These are phyloP conservation scores for Retiboletus flavoniger DNA, from an alignment of 1,284 basidiomycete species.

Conservation along the genomic window DNA sequence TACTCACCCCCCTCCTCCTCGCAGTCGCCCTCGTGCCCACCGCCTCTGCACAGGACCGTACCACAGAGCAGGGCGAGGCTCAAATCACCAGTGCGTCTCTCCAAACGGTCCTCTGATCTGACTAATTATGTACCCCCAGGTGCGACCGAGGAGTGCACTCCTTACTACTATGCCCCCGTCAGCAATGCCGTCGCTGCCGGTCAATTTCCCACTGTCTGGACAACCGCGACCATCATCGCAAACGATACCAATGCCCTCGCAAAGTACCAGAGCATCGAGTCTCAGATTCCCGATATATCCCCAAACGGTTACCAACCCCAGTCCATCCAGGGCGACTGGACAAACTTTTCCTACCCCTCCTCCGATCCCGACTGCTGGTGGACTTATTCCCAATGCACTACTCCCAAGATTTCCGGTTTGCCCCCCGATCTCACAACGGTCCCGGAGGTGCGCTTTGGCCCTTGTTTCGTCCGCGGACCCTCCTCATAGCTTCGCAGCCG, in stretches of 20 bases:
- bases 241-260: slow-evolving; percentile 46
- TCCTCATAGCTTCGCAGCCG: slow-evolving; percentile 39
- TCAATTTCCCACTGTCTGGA: slow-evolving; percentile 48
- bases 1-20: slow-evolving; percentile 8
- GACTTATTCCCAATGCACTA: slow-evolving; percentile 59
- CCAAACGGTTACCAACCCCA: slow-evolving; percentile 37
- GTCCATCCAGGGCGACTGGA: slow-evolving; percentile 36
- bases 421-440: slow-evolving; percentile 57
- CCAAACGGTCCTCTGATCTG: too few relatives aligned
- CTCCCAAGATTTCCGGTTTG: slow-evolving; percentile 45
- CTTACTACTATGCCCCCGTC: slow-evolving; percentile 13
- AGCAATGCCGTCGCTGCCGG: slow-evolving; percentile 1
- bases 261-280: slow-evolving; percentile 37
- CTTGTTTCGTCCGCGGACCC: not conserved
- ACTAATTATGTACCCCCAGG: slow-evolving; percentile 23
- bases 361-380: slow-evolving; percentile 57
- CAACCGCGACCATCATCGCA: slow-evolving; percentile 43
- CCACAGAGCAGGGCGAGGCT: slow-evolving; percentile 39
- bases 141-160: slow-evolving; percentile 39
- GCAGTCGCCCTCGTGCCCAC: slow-evolving; percentile 2
- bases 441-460: slow-evolving; percentile 48
- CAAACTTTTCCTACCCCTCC: slow-evolving; percentile 30
- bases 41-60: slow-evolving; percentile 28
- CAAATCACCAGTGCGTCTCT: slow-evolving; percentile 31
- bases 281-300: slow-evolving; percentile 36